Conservation (phyloP, 2,329 filamentous ascomycete species). For the Aspergillus jensenii region DNA sequence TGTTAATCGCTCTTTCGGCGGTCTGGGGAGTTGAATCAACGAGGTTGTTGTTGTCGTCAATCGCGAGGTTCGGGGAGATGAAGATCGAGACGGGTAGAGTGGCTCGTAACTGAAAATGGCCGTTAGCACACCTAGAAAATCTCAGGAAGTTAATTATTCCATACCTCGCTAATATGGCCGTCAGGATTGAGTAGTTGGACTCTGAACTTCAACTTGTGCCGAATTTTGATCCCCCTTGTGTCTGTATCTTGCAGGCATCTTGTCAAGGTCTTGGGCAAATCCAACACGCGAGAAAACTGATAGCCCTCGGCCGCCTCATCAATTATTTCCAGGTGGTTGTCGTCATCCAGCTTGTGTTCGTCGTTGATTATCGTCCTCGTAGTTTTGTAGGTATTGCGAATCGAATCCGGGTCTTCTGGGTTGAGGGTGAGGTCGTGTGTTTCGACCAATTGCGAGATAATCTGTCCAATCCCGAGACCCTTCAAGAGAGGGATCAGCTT, state of each 20-base stretch:
- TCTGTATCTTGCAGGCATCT: slow-evolving; percentile 89
- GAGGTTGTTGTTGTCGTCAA: slow-evolving; percentile 84
- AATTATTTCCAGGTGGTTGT: slow-evolving; percentile 56
- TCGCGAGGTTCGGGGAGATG: slow-evolving; percentile 88
- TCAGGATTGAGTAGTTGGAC: slow-evolving; percentile 93
- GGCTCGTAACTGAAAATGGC: slow-evolving; percentile 65
- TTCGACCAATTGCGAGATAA: slow-evolving; percentile 79
- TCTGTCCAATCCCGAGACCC: slow-evolving; percentile 79
- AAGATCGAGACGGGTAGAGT: slow-evolving; percentile 90
- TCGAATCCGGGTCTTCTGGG: slow-evolving; percentile 45
- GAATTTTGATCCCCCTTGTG: slow-evolving; percentile 82
- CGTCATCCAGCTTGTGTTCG: slow-evolving; percentile 68
- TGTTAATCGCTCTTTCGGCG: slow-evolving; percentile 50
- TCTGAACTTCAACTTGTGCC: slow-evolving; percentile 89
- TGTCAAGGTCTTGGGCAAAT: slow-evolving; percentile 77
- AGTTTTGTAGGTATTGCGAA: slow-evolving; percentile 55
- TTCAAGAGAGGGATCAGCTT: slow-evolving; percentile 86
- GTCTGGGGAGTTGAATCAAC: slow-evolving; percentile 59
- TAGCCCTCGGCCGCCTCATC: slow-evolving; percentile 62
- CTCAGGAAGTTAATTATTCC: slow-evolving; percentile 18
- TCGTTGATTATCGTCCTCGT: slow-evolving; percentile 66
- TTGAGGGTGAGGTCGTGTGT: slow-evolving; percentile 64
- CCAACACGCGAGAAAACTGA: slow-evolving; percentile 58
- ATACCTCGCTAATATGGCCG: slow-evolving; percentile 85
- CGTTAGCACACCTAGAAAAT: slow-evolving; percentile 11